Evolutionary conservation across 2,329 filamentous ascomycete species (phyloP), one percentile per base, ranked within the genome.

Genomic region (Pseudopyrenochaeta lycopersici): DNA sequence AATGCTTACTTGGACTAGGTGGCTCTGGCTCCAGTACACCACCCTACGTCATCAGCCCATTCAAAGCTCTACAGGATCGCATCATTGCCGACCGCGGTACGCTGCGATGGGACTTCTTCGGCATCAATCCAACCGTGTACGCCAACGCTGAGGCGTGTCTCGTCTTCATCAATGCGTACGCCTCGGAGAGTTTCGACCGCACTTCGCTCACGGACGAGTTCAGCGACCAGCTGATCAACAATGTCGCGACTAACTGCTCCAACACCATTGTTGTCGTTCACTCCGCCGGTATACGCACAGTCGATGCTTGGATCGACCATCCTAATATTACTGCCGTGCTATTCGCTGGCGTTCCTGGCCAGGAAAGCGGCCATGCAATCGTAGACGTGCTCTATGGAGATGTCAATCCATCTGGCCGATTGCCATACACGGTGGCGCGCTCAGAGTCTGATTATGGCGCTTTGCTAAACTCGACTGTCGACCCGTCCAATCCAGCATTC

Each of bases 311-410:
- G 83, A 87, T 90, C 63, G 79, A 90, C 45, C 86, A 87, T 73
- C 84, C 85, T 29, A 96, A 96, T 73, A 82, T 96, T 38, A 92
- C 90, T 0, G 92, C 90, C 21, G 91, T 96, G 41, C 70, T 96
- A 1, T 94, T 88, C 84, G 90, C 90, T 14, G 90, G 90, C 62
- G 76, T 92, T 10, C 91, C 91, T 0, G 92, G 92, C 9, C 88
- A 96, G 71, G 90, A 96, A 72, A 89, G 87, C 14, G 91, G 92
- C 47, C 89, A 92, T 68, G 83, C 89, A 1, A 84, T 96, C 46
- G 84, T 84, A 9, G 90, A 95, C 63, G 82, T 96, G 10, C 85
- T 96, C 4, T 96, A 92, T 72, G 91, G 92, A 32, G 85, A 84
- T 56, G 84, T 88, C 49, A 92, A 90, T 74, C 91, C 91, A 0